Evolutionary conservation across 2,329 filamentous ascomycete genomes (phyloP).

Genomic region (Cordyceps javanica): DNA sequence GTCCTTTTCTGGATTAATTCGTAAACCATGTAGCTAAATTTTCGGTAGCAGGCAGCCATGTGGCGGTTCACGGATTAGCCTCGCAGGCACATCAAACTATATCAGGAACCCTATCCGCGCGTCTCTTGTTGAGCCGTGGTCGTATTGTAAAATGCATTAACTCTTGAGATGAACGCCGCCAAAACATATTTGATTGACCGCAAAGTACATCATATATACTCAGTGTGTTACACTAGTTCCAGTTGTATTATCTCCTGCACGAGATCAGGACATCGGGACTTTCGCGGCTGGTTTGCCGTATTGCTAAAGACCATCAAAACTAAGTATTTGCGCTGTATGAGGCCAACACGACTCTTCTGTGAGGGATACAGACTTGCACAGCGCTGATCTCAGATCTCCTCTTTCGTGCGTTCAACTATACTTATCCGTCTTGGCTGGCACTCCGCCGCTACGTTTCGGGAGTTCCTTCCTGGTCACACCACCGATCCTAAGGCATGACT

Average conservation of each 20-base stretch:
- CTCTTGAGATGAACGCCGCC: not conserved
- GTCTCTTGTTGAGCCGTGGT: no score
- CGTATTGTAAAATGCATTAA: not conserved
- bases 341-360: not conserved
- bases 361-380: not conserved
- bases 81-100: not conserved
- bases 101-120: conserved; percentile 1
- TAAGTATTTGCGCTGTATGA: not conserved
- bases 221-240: not conserved
- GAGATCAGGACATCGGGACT: no score
- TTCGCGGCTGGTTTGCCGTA: no score
- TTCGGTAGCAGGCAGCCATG: not conserved
- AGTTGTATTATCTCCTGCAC: not conserved
- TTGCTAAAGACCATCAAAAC: no score
- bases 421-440: not conserved
- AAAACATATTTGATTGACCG: not conserved
- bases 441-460: not conserved
- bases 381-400: not conserved
- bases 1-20: not conserved
- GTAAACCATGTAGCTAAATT: not conserved
- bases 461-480: not conserved
- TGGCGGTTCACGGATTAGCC: not conserved
- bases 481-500: not conserved
- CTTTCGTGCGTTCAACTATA: not conserved
- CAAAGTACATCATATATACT: not conserved